phyloP scores from a whole-genome alignment of 352 stramenopile species.

The Globisporangium alternatum region DNA sequence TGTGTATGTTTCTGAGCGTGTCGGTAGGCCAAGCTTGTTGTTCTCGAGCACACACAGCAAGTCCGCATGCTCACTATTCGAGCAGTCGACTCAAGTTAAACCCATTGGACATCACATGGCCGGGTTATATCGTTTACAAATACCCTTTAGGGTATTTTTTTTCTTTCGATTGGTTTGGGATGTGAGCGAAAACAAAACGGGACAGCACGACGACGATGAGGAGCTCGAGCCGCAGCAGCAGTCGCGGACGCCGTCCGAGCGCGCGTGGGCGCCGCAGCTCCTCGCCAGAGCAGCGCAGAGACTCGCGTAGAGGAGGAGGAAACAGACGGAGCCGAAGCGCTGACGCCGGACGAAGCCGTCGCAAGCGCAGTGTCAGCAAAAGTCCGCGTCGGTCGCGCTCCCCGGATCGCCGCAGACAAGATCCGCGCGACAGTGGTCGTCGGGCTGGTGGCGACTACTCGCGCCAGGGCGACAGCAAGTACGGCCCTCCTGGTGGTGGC shows the following conservation, averaged over 20 bases:
- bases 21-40: too few relatives aligned
- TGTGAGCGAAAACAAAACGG: background rate
- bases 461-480: constrained; percentile 12
- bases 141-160: background rate
- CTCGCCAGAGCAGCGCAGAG: constrained; percentile 12
- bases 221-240: constrained; percentile 17
- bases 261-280: constrained; percentile 5
- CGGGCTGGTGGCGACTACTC: constrained; percentile 1
- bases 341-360: constrained; percentile 19
- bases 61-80: too few relatives aligned
- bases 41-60: too few relatives aligned
- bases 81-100: too few relatives aligned
- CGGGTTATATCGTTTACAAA: too few relatives aligned
- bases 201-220: constrained; percentile 10
- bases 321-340: constrained; percentile 27
- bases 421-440: constrained; percentile 4
- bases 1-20: too few relatives aligned
- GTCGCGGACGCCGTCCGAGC: constrained; percentile 15
- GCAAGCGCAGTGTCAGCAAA: constrained; percentile 20
- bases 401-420: constrained; percentile 11
- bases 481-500: constrained; percentile 10
- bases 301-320: background rate
- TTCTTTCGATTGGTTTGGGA: background rate
- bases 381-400: constrained; percentile 15
- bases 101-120: too few relatives aligned